Percentiles rank a stretch among this genome's conserved stretches.
phyloP scores from a whole-genome alignment of 176 grass and related monocot species.

The Phyllostachys edulis region DNA sequence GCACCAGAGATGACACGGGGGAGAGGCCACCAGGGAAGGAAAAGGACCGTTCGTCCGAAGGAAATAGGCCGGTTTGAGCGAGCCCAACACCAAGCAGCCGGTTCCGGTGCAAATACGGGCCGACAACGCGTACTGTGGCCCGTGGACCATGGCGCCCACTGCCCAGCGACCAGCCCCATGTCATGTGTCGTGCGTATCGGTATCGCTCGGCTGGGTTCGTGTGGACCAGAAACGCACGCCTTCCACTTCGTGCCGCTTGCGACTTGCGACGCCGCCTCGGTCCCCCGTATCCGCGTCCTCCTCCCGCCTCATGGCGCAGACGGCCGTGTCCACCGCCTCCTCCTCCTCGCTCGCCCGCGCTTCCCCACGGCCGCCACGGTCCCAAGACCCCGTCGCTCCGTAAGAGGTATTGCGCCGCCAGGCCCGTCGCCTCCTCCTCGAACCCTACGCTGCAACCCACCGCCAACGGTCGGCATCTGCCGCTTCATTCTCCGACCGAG shows the following conservation, averaged over 20 bases:
- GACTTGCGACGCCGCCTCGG: neutral
- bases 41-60: too few species aligned
- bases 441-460: neutral
- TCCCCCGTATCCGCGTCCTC: neutral
- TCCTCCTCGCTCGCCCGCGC: constrained; percentile 3
- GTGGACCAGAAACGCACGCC: constrained; percentile 39
- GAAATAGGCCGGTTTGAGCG: neutral
- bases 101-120: neutral
- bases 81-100: neutral
- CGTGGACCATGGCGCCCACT: too few species aligned
- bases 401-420: constrained; percentile 24
- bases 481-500: neutral
- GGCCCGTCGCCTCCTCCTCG: constrained; percentile 12
- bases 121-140: too few species aligned
- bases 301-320: constrained; percentile 20
- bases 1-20: too few species aligned
- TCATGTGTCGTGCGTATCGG: too few species aligned
- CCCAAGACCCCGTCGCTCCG: neutral
- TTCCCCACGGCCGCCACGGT: neutral
- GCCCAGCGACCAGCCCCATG: too few species aligned
- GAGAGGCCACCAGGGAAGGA: too few species aligned
- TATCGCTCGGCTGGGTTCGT: neutral
- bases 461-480: constrained; percentile 10
- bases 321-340: constrained; percentile 32
- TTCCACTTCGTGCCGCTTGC: neutral